These are phyloP conservation scores for Nepenthes gracilis DNA, from an alignment of 148 eudicot genomes.

Conservation along the genomic window DNA sequence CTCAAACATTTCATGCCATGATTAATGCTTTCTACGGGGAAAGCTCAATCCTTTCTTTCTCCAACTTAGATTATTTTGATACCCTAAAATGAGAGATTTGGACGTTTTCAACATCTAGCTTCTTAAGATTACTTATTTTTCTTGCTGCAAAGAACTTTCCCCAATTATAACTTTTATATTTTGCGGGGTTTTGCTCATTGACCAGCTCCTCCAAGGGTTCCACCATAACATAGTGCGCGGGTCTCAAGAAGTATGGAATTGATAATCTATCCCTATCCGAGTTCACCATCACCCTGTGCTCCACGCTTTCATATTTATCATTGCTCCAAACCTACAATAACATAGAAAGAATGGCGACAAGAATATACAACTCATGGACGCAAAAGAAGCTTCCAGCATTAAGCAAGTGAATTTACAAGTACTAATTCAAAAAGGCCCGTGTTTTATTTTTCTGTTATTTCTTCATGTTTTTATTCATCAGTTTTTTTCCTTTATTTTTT, in stretches of 20 bases:
- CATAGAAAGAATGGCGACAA: not conserved
- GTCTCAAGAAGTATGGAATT: constrained; percentile 47
- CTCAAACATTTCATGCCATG: too few relatives aligned
- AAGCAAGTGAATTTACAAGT: too few relatives aligned
- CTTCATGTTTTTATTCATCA: too few relatives aligned
- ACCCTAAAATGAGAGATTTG: constrained; percentile 28
- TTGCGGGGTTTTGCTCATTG: constrained; percentile 25
- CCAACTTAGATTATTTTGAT: too few relatives aligned
- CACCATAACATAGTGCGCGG: constrained; percentile 31
- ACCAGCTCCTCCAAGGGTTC: constrained; percentile 39
- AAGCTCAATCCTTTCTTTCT: too few relatives aligned
- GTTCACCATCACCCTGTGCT: constrained; percentile 47
- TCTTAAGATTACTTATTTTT: constrained; percentile 35
- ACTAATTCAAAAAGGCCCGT: too few relatives aligned
- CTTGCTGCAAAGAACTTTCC: constrained; percentile 27
- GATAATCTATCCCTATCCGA: constrained; percentile 34
- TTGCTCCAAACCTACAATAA: constrained; percentile 45
- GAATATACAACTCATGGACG: too few relatives aligned
- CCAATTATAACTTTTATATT: constrained; percentile 31
- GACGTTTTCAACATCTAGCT: constrained; percentile 32
- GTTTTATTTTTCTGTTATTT: too few relatives aligned
- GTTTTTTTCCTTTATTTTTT: too few relatives aligned
- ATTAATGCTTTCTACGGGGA: too few relatives aligned
- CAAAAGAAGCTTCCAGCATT: too few relatives aligned
- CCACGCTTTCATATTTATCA: constrained; percentile 47